Evolutionary conservation across 495 filamentous ascomycete species (phyloP), one percentile per base, ranked within the genome.

Genomic region (Haplographium delicatum): DNA sequence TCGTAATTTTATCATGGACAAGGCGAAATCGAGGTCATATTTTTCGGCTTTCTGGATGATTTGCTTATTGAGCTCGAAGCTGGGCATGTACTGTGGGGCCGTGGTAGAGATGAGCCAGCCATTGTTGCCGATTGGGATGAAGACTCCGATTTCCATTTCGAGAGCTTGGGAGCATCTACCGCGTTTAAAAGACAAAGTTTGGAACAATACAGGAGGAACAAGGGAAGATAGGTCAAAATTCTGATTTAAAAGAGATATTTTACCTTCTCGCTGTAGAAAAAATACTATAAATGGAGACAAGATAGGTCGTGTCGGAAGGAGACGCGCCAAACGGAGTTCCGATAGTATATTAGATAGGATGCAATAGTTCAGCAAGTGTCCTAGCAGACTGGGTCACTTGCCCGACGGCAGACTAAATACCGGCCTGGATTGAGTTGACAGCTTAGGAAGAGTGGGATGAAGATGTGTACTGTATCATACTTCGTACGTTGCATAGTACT

Each of bases 1-100:
- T 2, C 64, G 60, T 5, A 66, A 48, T 53, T 66, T 66, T 47
- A 64, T 61, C 62, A 64, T 62, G 24, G 64, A 64, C 10, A 66
- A 43, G 4, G 57, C 64, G 48, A 66, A 66, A 38, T 66, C 62
- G 45, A 66, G 43, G 40, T 49, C 57, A 39, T 64, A 62, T 22
- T 43, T 16, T 58, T 66, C 64, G 19, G 64, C 64, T 37, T 61
- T 64, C 42, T 66, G 62, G 22, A 64, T 53, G 27, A 64, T 50
- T 23, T 57, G 43, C 45, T 64, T 64, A 56, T 66, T 66, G 16
- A 66, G 55, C 44, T 64, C 62, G 27, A 61, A 66, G 42, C 45
- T 59, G 15, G 62, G 62, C 53, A 54, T 61, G 44, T 64, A 64
- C 44, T 66, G 62, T 5, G 64, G 64, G 1, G 62, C 46, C 9